phyloP scores from a whole-genome alignment of 2,329 filamentous ascomycete species.

The Cladosporium sp. region DNA sequence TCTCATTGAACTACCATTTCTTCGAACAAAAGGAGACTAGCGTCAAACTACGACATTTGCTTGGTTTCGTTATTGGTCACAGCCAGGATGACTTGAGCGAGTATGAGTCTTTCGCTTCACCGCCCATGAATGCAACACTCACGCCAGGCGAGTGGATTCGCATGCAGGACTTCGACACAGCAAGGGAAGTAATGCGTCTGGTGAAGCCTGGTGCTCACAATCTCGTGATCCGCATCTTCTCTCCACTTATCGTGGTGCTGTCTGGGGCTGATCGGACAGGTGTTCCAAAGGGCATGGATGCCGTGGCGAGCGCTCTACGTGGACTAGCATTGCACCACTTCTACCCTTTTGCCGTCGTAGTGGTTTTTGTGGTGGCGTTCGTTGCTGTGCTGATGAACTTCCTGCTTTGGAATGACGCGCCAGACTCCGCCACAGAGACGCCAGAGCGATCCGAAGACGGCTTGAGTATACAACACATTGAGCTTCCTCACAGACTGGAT shows the following conservation, averaged over 20 bases:
- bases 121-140: slow-evolving; percentile 70
- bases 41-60: slow-evolving; percentile 33
- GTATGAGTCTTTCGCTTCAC: slow-evolving; percentile 41
- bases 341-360: slow-evolving; percentile 62
- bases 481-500: slow-evolving; percentile 67
- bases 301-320: slow-evolving; percentile 54
- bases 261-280: slow-evolving; percentile 67
- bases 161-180: slow-evolving; percentile 76
- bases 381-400: slow-evolving; percentile 73
- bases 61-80: slow-evolving; percentile 30
- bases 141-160: slow-evolving; percentile 76
- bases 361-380: slow-evolving; percentile 63
- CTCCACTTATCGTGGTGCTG: slow-evolving; percentile 71
- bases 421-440: slow-evolving; percentile 44
- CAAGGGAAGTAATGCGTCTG: slow-evolving; percentile 72
- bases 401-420: slow-evolving; percentile 65
- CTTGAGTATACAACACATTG: slow-evolving; percentile 61
- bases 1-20: slow-evolving; percentile 77
- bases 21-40: slow-evolving; percentile 58
- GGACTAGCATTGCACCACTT: slow-evolving; percentile 64
- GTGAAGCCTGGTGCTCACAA: slow-evolving; percentile 70
- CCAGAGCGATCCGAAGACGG: slow-evolving; percentile 52
- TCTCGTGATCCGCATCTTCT: slow-evolving; percentile 72
- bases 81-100: slow-evolving; percentile 22
- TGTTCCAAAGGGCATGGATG: slow-evolving; percentile 47